Evolutionary conservation across 2,329 filamentous ascomycete species (phyloP), one percentile per base, ranked within the genome.

Genomic region (Nothophaeocryptopus gaeumannii): DNA sequence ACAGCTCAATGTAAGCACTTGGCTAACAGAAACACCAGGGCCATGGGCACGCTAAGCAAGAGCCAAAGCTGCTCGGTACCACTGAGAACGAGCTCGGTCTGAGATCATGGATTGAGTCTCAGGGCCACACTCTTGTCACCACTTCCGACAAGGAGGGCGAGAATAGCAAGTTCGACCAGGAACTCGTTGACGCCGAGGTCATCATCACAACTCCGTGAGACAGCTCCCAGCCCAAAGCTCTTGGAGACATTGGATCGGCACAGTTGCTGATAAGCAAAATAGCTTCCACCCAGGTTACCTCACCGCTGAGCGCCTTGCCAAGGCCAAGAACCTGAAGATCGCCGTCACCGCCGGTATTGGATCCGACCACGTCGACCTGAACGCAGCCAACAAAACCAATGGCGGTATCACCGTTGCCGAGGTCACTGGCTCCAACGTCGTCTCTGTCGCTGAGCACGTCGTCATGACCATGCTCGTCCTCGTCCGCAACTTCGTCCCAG

Each of bases 211-310:
- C 93, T 51, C 93, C 93, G 88, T 96, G 73, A 66, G 78, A 67
- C 44, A 36, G 15, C 8, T 26, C 20, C 4, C 20, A 26, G 20
- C 20, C 20, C 20, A 7, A 26, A 26, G 20, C 7, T 26, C 20
- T 26, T 26, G 20, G 20, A 26, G 7, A 26, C 20, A 26, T 26
- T 26, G 20, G 20, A 26, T 26, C 20, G 20, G 7, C 20, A 26
- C 20, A 26, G 20, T 26, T 26, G 20, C 20, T 26, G 20, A 26
- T 26, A 26, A 26, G 20, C 3, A 26, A 26, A 26, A 26, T 63
- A 95, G 89, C 70, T 97, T 97, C 86, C 92, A 97, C 80, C 92
- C 92, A 47, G 93, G 92, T 59, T 99, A 99, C 80, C 86, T 99
- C 52, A 97, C 88, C 42, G 89, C 89, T 47, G 92, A 97, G 79